phyloP scores from a whole-genome alignment of 1,284 basidiomycete genomes.

The Cerrena zonata region DNA sequence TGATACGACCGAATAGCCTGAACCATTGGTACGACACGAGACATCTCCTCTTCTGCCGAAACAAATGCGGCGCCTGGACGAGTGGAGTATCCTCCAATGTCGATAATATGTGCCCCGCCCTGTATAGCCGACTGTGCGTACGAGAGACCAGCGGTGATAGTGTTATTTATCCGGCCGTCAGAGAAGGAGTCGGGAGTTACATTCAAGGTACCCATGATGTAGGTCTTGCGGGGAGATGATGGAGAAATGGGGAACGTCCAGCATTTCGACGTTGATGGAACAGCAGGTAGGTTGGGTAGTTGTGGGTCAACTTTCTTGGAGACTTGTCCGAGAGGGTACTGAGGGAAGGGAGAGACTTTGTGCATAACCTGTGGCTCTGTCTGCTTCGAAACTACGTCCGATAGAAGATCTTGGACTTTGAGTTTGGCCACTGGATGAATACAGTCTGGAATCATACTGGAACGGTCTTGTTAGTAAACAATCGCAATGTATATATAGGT shows the following conservation, averaged over 20 bases:
- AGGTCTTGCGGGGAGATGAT: constrained; percentile 40
- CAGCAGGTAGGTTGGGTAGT: constrained; percentile 14
- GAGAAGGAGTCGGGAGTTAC: constrained; percentile 97
- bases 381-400: constrained; percentile 30
- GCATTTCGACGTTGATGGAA: constrained; percentile 47
- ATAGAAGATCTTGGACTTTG: constrained; percentile 44
- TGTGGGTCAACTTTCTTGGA: constrained; percentile 1
- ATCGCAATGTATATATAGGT: not conserved
- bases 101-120: constrained; percentile 73
- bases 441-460: constrained; percentile 67
- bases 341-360: constrained; percentile 63
- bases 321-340: constrained; percentile 32
- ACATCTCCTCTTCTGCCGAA: constrained; percentile 66
- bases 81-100: constrained; percentile 93
- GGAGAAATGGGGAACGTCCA: constrained; percentile 43
- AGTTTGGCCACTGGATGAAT: constrained; percentile 54
- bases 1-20: constrained; percentile 32
- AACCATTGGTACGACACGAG: constrained; percentile 72
- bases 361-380: constrained; percentile 44
- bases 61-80: constrained; percentile 74
- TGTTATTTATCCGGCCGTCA: constrained; percentile 68
- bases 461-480: not conserved
- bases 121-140: constrained; percentile 45
- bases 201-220: constrained; percentile 92
- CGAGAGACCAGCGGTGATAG: constrained; percentile 41